Evolutionary conservation across 208 protist genomes (phyloP).

Genomic region (Crithidia thermophila): DNA sequence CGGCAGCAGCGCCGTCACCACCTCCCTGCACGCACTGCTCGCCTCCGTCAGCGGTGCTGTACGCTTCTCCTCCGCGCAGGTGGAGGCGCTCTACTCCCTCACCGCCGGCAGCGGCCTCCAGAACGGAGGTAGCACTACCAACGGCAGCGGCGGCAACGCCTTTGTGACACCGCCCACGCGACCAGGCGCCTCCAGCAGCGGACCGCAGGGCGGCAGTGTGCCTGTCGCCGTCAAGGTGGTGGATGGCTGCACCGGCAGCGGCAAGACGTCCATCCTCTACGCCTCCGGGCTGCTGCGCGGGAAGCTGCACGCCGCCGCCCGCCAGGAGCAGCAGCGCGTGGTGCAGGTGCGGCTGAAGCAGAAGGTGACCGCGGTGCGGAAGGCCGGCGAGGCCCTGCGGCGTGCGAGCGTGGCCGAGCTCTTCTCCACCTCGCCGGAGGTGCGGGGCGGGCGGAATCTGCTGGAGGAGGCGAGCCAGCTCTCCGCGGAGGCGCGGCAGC

Average conservation of each 20-base stretch:
- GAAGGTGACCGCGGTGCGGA: conserved; percentile 31
- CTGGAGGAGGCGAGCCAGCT: conserved; percentile 43
- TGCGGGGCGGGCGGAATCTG: conserved; percentile 19
- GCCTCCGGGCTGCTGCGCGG: conserved; percentile 59
- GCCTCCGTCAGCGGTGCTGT: conserved; percentile 18
- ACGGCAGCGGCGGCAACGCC: conserved; percentile 1
- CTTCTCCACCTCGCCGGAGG: conserved; percentile 14
- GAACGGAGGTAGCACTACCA: not conserved
- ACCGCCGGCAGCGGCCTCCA: conserved; percentile 13
- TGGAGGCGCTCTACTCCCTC: conserved; percentile 66
- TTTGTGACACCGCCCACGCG: conserved; percentile 6
- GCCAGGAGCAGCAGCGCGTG: conserved; percentile 63
- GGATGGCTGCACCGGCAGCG: conserved; percentile 67
- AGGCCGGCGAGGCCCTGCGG: conserved; percentile 17
- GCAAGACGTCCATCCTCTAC: conserved; percentile 73
- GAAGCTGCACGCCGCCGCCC: conserved; percentile 46
- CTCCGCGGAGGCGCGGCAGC: conserved; percentile 18
- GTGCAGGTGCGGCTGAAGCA: conserved; percentile 47
- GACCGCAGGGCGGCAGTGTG: conserved; percentile 4
- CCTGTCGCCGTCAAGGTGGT: conserved; percentile 44
- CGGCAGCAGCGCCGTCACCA: not conserved
- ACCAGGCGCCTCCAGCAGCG: not conserved
- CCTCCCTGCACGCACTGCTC: conserved; percentile 26
- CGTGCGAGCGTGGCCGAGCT: conserved; percentile 12
- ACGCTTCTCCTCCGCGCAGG: conserved; percentile 69